phyloP scores from a whole-genome alignment of 164 flowering plant genomes.

The Stephania cephalantha region DNA sequence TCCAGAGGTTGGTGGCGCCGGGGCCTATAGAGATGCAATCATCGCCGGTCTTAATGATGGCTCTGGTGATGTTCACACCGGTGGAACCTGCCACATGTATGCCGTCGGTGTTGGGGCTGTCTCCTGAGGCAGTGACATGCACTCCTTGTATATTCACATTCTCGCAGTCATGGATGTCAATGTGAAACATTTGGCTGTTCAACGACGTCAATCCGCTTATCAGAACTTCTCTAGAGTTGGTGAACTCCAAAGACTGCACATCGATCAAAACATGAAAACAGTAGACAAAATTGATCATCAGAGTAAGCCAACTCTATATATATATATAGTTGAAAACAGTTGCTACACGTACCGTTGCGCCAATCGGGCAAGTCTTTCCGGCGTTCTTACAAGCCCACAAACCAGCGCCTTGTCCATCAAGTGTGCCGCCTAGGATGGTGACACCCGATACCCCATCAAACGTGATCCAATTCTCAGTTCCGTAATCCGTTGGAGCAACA shows the following conservation, averaged over 20 bases:
- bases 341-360: conserved; percentile 35
- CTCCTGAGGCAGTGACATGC: conserved; percentile 3
- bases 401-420: conserved; percentile 42
- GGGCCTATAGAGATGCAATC: conserved; percentile 20
- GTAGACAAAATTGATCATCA: too few relatives aligned
- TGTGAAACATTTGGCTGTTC: conserved; percentile 41
- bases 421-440: conserved; percentile 40
- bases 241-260: conserved; percentile 22
- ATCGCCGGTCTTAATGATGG: conserved; percentile 13
- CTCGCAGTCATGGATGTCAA: conserved; percentile 25
- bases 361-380: conserved; percentile 35
- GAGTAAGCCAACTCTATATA: too few relatives aligned
- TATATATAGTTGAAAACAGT: too few relatives aligned
- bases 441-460: conserved; percentile 36
- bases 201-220: conserved; percentile 34
- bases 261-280: neutral
- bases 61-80: conserved; percentile 8
- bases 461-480: conserved; percentile 37
- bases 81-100: conserved; percentile 12
- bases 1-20: conserved; percentile 15
- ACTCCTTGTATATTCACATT: conserved; percentile 23
- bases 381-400: conserved; percentile 47
- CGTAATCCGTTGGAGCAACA: conserved; percentile 29
- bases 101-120: conserved; percentile 17
- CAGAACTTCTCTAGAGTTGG: conserved; percentile 20